These are phyloP conservation scores for Cocos nucifera DNA, from an alignment of 176 grass and related monocot genomes.

Conservation along the genomic window DNA sequence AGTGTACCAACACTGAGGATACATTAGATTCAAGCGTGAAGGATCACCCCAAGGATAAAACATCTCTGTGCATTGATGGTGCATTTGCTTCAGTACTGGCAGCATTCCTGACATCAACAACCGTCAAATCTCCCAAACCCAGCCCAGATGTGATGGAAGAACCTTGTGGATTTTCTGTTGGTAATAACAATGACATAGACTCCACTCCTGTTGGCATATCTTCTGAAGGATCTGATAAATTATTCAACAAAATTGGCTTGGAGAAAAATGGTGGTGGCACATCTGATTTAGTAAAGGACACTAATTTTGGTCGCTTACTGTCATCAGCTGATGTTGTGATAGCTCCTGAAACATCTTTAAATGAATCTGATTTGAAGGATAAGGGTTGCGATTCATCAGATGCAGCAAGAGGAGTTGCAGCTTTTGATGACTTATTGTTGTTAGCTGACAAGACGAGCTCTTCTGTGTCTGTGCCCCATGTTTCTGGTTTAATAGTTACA, in stretches of 20 bases:
- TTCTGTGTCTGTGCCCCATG: constrained; percentile 12
- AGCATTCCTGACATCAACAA: constrained; percentile 44
- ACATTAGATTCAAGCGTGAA: constrained; percentile 12
- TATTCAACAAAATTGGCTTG: constrained; percentile 14
- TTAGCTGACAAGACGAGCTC: neutral
- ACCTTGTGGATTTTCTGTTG: constrained; percentile 7
- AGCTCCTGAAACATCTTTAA: constrained; percentile 14
- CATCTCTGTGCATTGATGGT: constrained; percentile 45
- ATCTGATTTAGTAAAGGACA: constrained; percentile 16
- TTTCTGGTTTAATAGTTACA: neutral
- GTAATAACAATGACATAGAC: constrained; percentile 7
- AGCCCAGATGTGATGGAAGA: constrained; percentile 2
- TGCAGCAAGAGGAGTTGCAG: neutral
- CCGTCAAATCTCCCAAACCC: constrained; percentile 13
- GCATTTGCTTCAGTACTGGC: constrained; percentile 75
- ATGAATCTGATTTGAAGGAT: constrained; percentile 17
- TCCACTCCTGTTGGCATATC: constrained; percentile 1
- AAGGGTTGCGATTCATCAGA: neutral
- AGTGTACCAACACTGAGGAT: constrained; percentile 19
- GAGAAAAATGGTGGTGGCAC: neutral
- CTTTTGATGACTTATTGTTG: neutral
- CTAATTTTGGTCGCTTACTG: neutral
- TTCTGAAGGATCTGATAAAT: constrained; percentile 20
- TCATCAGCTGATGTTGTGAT: constrained; percentile 22
- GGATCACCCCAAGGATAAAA: constrained; percentile 23